Evolutionary conservation across 352 stramenopile genomes (phyloP).

Genomic region (Phytophthora ramorum): DNA sequence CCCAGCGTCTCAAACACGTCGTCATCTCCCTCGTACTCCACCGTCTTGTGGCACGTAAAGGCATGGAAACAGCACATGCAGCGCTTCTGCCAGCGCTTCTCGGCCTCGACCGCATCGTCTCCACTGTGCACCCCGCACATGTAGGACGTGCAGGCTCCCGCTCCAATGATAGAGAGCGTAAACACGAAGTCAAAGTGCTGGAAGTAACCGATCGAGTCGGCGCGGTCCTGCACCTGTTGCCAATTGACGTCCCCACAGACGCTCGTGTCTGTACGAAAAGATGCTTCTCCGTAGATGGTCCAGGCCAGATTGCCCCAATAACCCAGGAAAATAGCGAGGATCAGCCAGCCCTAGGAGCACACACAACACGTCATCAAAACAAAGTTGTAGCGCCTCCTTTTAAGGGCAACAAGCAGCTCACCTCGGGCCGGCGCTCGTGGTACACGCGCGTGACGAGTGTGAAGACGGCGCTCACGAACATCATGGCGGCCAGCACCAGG

Average conservation of each 20-base stretch:
- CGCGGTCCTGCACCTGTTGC: conserved; percentile 60
- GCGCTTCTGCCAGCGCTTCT: conserved; percentile 71
- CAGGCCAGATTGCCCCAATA: conserved; percentile 64
- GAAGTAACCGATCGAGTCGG: conserved; percentile 64
- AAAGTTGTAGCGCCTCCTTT: neutral
- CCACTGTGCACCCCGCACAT: conserved; percentile 74
- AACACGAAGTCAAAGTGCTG: conserved; percentile 81
- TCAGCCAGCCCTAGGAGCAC: conserved; percentile 47
- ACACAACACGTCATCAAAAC: conserved; percentile 1
- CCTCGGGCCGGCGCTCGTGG: conserved; percentile 57
- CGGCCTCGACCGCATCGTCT: conserved; percentile 55
- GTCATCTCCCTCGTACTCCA: conserved; percentile 53
- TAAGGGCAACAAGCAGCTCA: conserved; percentile 11
- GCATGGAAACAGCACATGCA: conserved; percentile 66
- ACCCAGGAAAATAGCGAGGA: conserved; percentile 64
- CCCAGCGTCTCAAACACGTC: conserved; percentile 77
- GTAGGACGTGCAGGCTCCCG: conserved; percentile 61
- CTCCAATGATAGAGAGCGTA: conserved; percentile 45
- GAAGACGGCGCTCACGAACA: conserved; percentile 44
- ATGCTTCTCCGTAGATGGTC: conserved; percentile 63
- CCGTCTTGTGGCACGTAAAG: conserved; percentile 56
- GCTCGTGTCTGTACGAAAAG: conserved; percentile 58
- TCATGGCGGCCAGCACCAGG: conserved; percentile 43
- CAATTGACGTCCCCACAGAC: conserved; percentile 55
- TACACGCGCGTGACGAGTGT: conserved; percentile 70